These are phyloP conservation scores for Phytopythium helicoides DNA, from an alignment of 352 stramenopile species.

Conservation along the genomic window DNA sequence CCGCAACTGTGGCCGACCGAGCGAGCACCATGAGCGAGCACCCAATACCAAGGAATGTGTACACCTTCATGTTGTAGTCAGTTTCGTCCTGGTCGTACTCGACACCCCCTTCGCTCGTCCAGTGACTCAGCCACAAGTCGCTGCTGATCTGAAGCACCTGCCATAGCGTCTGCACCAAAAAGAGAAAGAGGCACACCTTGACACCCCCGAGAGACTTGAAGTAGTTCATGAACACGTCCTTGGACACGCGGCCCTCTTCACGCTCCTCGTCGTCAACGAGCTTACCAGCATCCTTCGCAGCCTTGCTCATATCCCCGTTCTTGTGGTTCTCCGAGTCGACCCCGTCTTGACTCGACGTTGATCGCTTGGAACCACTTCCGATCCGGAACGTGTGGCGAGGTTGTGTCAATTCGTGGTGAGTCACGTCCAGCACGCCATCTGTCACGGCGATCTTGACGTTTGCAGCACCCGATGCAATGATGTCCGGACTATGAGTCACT, in stretches of 20 bases:
- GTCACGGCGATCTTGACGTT: conserved; percentile 28
- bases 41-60: conserved; percentile 21
- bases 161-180: conserved; percentile 20
- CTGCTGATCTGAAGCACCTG: conserved; percentile 30
- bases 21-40: conserved; percentile 35
- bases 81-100: conserved; percentile 16
- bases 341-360: too few relatives aligned
- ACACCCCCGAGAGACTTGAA: conserved; percentile 31
- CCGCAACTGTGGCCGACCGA: conserved; percentile 24
- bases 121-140: conserved; percentile 35
- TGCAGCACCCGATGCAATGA: conserved; percentile 29
- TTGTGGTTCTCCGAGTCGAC: too few relatives aligned
- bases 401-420: too few relatives aligned
- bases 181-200: conserved; percentile 9
- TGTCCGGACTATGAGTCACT: conserved; percentile 88
- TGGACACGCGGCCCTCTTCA: conserved; percentile 32
- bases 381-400: too few relatives aligned
- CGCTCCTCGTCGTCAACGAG: conserved; percentile 42
- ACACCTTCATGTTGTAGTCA: conserved; percentile 28
- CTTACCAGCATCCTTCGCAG: not conserved
- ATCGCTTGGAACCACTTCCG: too few relatives aligned
- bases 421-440: too few relatives aligned
- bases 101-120: conserved; percentile 25
- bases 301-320: not conserved
- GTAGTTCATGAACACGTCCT: conserved; percentile 32